These are phyloP conservation scores for Ophiostoma montium DNA, from an alignment of 2,329 filamentous ascomycete species.

Conservation along the genomic window DNA sequence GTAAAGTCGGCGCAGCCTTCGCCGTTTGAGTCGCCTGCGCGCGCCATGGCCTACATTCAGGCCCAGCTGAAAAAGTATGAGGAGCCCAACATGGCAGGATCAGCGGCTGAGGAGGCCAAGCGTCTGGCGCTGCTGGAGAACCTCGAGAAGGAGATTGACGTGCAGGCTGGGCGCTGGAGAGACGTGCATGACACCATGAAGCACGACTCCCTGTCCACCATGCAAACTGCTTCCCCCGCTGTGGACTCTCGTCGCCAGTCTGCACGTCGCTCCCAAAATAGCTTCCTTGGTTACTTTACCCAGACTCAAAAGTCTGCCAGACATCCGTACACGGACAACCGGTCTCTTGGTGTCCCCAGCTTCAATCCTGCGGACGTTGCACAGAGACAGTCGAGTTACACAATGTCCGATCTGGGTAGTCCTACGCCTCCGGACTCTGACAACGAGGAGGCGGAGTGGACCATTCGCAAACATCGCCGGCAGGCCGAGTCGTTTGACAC, in stretches of 20 bases:
- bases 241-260: neutral
- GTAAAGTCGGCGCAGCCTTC: constrained; percentile 35
- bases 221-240: constrained; percentile 21
- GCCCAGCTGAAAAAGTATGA: constrained; percentile 37
- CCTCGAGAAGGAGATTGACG: constrained; percentile 47
- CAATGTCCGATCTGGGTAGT: constrained; percentile 24
- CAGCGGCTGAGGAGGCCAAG: constrained; percentile 23
- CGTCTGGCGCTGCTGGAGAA: constrained; percentile 39
- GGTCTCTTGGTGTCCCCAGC: neutral
- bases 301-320: neutral
- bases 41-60: constrained; percentile 35
- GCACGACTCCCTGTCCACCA: constrained; percentile 36
- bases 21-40: constrained; percentile 36
- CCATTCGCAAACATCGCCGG: constrained; percentile 13
- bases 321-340: neutral
- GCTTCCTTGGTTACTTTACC: neutral
- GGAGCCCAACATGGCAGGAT: constrained; percentile 17
- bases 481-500: neutral
- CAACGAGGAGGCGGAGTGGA: constrained; percentile 23
- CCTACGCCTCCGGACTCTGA: constrained; percentile 32
- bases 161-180: constrained; percentile 46
- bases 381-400: constrained; percentile 1
- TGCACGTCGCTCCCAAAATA: neutral
- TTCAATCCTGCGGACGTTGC: neutral
- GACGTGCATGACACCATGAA: constrained; percentile 38